phyloP scores from a whole-genome alignment of 257 asterid species.

The Handroanthus guayacan region DNA sequence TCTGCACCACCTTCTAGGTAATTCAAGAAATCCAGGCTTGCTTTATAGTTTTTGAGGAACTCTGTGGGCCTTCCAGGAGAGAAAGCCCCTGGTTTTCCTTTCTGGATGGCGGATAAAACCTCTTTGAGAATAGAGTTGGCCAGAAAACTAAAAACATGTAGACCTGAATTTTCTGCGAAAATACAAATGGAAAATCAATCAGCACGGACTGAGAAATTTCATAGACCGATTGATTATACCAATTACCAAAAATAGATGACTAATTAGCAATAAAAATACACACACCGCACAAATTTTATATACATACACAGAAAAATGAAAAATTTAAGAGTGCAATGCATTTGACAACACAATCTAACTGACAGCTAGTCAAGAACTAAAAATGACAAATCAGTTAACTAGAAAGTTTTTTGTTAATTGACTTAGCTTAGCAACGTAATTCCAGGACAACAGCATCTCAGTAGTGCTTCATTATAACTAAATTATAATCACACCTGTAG shows the following conservation, averaged over 20 bases:
- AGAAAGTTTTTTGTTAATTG: constrained; percentile 23
- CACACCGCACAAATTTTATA: constrained; percentile 3
- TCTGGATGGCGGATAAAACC: constrained; percentile 82
- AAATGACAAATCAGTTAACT: constrained; percentile 19
- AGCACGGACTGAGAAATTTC: constrained; percentile 31
- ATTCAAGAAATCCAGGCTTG: constrained; percentile 86
- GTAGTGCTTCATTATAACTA: constrained; percentile 9
- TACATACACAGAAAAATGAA: not conserved
- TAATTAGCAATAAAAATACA: constrained; percentile 17
- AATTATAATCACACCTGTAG: constrained; percentile 58
- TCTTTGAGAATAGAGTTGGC: constrained; percentile 95
- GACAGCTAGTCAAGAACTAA: constrained; percentile 24
- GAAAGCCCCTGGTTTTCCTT: constrained; percentile 91
- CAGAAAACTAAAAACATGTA: constrained; percentile 93
- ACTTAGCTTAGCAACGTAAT: constrained; percentile 26
- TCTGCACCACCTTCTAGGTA: constrained; percentile 76
- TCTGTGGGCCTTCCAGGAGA: constrained; percentile 97
- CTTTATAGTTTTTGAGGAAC: constrained; percentile 86
- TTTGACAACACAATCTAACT: constrained; percentile 20
- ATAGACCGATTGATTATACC: constrained; percentile 7
- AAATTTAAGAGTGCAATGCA: not conserved
- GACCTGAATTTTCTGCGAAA: constrained; percentile 90
- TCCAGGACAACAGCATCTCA: constrained; percentile 31
- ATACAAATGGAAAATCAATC: constrained; percentile 31
- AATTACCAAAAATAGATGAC: constrained; percentile 6